Evolutionary conservation across 352 stramenopile genomes (phyloP).

Genomic region (Phytophthora pluvialis): DNA sequence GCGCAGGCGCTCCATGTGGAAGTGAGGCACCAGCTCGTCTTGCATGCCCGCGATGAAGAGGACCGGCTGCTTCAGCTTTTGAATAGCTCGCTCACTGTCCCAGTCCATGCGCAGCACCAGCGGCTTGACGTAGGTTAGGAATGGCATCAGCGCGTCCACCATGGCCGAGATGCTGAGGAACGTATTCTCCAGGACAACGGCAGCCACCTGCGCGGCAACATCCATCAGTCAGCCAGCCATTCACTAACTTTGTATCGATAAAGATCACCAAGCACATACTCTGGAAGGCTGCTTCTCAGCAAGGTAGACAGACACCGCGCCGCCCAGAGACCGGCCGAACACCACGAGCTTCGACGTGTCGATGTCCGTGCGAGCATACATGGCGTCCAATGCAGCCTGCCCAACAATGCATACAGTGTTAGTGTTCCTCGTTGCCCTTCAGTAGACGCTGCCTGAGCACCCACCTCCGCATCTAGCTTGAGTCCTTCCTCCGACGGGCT

Average conservation of each 20-base stretch:
- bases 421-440: not conserved
- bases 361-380: conserved; percentile 76
- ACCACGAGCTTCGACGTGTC: conserved; percentile 90
- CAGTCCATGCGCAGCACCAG: conserved; percentile 93
- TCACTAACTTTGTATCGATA: not conserved
- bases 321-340: conserved; percentile 93
- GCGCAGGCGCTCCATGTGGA: conserved; percentile 87
- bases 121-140: conserved; percentile 89
- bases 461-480: conserved; percentile 91
- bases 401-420: not conserved
- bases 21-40: conserved; percentile 93
- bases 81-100: conserved; percentile 78
- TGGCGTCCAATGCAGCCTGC: conserved; percentile 80
- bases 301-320: conserved; percentile 92
- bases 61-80: conserved; percentile 78
- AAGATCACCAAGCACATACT: conserved; percentile 26
- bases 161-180: conserved; percentile 94
- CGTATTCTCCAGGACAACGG: conserved; percentile 95
- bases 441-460: not conserved
- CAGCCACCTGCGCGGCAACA: conserved; percentile 65
- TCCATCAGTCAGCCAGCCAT: conserved; percentile 3
- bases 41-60: conserved; percentile 91
- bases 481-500: conserved; percentile 89
- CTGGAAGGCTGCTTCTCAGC: conserved; percentile 79
- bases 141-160: conserved; percentile 94